Conservation (phyloP, 805 yeast genomes). For the Candida oleophila region DNA sequence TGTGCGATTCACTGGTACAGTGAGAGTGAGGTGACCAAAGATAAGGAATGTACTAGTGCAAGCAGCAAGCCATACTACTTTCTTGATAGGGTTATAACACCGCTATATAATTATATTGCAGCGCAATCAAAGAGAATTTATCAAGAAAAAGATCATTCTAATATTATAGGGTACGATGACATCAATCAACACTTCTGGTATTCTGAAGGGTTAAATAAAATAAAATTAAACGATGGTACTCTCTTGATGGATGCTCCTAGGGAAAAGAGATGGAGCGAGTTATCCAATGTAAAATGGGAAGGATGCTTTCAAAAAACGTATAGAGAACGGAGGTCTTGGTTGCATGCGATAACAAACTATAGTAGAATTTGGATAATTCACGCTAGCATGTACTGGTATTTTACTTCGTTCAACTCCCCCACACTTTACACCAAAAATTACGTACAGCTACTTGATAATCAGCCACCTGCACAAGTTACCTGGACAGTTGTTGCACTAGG, state of each 20-base stretch:
- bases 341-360: constrained; percentile 49
- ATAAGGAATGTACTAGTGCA: background rate
- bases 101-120: constrained; percentile 57
- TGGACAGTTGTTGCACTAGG: constrained; percentile 47
- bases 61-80: constrained; percentile 17
- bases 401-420: constrained; percentile 50
- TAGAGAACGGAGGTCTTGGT: constrained; percentile 49
- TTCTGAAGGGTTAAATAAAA: constrained; percentile 30
- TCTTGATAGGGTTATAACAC: constrained; percentile 43
- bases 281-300: constrained; percentile 41
- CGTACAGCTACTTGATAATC: constrained; percentile 38
- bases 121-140: constrained; percentile 60
- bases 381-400: constrained; percentile 50
- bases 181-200: constrained; percentile 54
- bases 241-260: constrained; percentile 25
- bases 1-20: constrained; percentile 22
- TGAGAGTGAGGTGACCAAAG: background rate
- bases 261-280: constrained; percentile 27
- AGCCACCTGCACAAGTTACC: constrained; percentile 44
- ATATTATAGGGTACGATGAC: constrained; percentile 59
- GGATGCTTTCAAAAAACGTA: constrained; percentile 45
- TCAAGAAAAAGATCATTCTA: constrained; percentile 64
- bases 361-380: constrained; percentile 56
- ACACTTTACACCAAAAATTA: constrained; percentile 47
- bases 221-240: constrained; percentile 33